Conservation (phyloP, 2,329 filamentous ascomycete genomes). For the Monascus ruber region DNA sequence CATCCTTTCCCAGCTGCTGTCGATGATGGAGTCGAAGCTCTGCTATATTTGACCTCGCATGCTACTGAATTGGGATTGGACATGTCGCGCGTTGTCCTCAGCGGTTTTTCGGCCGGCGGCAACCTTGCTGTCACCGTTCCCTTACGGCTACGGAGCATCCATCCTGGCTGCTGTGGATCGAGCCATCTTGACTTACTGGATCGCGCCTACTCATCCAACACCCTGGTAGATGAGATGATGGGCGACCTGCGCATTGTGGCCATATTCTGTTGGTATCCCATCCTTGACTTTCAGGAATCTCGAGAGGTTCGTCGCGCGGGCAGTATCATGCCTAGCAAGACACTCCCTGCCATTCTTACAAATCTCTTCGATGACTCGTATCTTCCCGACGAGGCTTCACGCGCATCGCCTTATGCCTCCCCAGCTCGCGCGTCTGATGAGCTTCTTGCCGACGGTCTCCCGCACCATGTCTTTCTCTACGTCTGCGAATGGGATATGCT, state of each 20-base stretch:
- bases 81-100: conserved; percentile 45
- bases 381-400: conserved; percentile 35
- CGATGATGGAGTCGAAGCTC: conserved; percentile 51
- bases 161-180: background rate
- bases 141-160: conserved; percentile 41
- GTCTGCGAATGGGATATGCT: conserved; percentile 59
- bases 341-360: conserved; percentile 37
- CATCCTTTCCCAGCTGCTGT: conserved; percentile 52
- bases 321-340: conserved; percentile 41
- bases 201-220: conserved; percentile 22
- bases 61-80: conserved; percentile 48
- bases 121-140: conserved; percentile 54
- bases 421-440: conserved; percentile 45
- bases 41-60: conserved; percentile 47
- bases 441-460: conserved; percentile 43
- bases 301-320: conserved; percentile 47
- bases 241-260: conserved; percentile 41
- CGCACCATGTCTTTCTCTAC: conserved; percentile 50
- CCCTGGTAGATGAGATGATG: conserved; percentile 23
- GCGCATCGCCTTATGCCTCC: conserved; percentile 47
- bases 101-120: conserved; percentile 52
- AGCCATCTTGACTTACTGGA: conserved; percentile 9
- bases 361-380: conserved; percentile 39
- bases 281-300: conserved; percentile 50
- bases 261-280: conserved; percentile 52